These are phyloP conservation scores for Cryptosporidium tyzzeri DNA, from an alignment of 169 alveolate species.

Conservation along the genomic window DNA sequence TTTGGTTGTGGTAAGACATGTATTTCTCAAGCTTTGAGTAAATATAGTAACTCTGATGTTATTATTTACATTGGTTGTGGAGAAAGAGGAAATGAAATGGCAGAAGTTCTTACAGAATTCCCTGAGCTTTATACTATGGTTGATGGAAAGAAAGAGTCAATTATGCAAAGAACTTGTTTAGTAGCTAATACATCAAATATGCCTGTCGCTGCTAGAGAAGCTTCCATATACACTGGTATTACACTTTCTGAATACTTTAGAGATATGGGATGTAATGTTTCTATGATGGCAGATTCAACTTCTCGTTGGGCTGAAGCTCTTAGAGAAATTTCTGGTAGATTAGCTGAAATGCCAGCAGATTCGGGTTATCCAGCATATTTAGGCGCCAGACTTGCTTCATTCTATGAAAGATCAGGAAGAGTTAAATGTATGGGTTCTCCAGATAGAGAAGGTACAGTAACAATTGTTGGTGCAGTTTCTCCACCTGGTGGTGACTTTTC, in stretches of 20 bases:
- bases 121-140: constrained; percentile 96
- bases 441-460: constrained; percentile 97
- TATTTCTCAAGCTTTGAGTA: constrained; percentile 97
- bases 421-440: constrained; percentile 98
- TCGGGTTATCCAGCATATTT: constrained; percentile 99
- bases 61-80: constrained; percentile 99
- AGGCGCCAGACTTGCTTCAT: constrained; percentile 97
- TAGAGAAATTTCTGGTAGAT: constrained; percentile 99
- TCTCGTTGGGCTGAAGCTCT: constrained; percentile 99
- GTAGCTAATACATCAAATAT: constrained; percentile 99
- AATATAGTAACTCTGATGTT: constrained; percentile 96
- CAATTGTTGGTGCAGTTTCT: constrained; percentile 99
- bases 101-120: constrained; percentile 98
- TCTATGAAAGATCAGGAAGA: constrained; percentile 96
- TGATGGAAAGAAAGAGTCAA: constrained; percentile 92
- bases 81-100: constrained; percentile 99
- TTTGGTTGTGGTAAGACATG: constrained; percentile 99
- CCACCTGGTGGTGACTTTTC: constrained; percentile 99
- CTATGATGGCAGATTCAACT: constrained; percentile 99
- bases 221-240: constrained; percentile 98
- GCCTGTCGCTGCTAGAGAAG: constrained; percentile 99
- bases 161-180: constrained; percentile 98
- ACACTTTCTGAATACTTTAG: constrained; percentile 99
- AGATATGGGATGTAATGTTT: constrained; percentile 98
- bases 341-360: constrained; percentile 99